Evolutionary conservation across 257 asterid genomes (phyloP).

Genomic region (Cruciata laevipes): DNA sequence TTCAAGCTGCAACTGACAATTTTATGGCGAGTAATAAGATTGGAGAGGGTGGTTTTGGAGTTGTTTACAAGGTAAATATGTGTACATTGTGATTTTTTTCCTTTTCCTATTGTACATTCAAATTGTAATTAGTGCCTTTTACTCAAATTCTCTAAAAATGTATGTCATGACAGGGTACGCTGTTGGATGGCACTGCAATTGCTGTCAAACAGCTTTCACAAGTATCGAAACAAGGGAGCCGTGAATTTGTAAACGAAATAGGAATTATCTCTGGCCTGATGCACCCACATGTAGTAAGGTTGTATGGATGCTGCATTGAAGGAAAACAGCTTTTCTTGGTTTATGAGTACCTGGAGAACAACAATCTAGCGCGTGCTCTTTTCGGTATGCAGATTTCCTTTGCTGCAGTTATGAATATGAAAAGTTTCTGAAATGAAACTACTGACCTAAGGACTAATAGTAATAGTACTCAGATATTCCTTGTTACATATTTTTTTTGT

Average conservation of each 20-base stretch:
- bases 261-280: constrained; percentile 58
- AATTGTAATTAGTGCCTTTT: not conserved
- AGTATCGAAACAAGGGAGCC: constrained; percentile 60
- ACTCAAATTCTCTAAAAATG: not conserved
- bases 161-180: constrained; percentile 34
- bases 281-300: constrained; percentile 57
- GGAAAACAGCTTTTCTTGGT: constrained; percentile 52
- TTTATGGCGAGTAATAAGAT: constrained; percentile 45
- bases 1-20: constrained; percentile 54
- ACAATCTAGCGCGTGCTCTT: constrained; percentile 48
- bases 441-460: not conserved
- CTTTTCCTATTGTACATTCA: not conserved
- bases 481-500: not conserved
- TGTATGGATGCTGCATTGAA: constrained; percentile 67
- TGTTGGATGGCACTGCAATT: constrained; percentile 43
- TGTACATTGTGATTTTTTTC: not conserved
- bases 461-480: not conserved
- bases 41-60: constrained; percentile 74
- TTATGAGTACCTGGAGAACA: constrained; percentile 67
- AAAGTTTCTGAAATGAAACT: not conserved
- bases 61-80: constrained; percentile 48
- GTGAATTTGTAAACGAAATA: constrained; percentile 54
- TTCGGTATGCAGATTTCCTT: constrained; percentile 32
- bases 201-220: constrained; percentile 70
- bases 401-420: not conserved